These are phyloP conservation scores for Acacia crassicarpa DNA, from an alignment of 306 rosid species.

Conservation along the genomic window DNA sequence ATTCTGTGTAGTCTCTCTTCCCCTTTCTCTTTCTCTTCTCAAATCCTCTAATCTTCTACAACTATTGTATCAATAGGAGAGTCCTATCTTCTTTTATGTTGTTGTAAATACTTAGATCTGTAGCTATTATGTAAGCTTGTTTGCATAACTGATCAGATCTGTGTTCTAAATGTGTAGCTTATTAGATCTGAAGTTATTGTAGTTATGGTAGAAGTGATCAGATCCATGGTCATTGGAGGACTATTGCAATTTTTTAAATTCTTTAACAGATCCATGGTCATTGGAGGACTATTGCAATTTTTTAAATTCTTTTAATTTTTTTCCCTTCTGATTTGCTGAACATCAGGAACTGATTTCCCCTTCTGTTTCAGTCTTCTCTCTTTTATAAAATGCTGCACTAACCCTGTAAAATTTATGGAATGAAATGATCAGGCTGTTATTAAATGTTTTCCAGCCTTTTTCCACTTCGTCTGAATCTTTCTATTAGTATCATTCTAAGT, in stretches of 20 bases:
- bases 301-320: not conserved
- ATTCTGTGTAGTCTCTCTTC: no score
- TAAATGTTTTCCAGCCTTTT: not conserved
- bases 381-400: not conserved
- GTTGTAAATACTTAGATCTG: not conserved
- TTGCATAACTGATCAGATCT: not conserved
- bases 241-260: no score
- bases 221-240: not conserved
- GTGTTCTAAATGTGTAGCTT: not conserved
- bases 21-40: no score
- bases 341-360: not conserved
- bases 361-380: not conserved
- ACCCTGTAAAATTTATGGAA: not conserved
- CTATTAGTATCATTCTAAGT: not conserved
- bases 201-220: not conserved
- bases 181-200: not conserved
- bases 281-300: not conserved
- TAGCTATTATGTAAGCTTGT: not conserved
- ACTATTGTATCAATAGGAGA: no score
- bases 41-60: no score
- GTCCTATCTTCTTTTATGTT: not conserved
- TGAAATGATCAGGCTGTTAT: not conserved
- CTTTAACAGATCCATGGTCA: not conserved
- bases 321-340: not conserved
- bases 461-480: not conserved